Evolutionary conservation across 805 yeast genomes (phyloP).

Genomic region (Ogataea minuta): DNA sequence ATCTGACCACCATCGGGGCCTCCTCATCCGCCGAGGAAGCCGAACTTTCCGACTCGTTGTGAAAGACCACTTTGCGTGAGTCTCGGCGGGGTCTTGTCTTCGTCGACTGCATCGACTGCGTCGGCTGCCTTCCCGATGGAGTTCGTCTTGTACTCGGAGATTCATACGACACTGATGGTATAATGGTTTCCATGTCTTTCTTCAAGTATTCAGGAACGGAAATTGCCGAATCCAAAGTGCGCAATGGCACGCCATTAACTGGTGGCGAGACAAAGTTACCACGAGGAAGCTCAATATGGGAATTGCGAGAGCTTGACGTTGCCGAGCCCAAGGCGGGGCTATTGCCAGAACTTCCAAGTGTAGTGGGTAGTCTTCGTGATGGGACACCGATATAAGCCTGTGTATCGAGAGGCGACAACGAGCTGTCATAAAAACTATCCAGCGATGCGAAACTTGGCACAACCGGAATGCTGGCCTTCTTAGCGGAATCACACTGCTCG

Average conservation of each 20-base stretch:
- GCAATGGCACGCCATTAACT: constrained; percentile 11
- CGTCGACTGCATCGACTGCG: too few species aligned
- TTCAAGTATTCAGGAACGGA: constrained; percentile 27
- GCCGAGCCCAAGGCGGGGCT: constrained; percentile 7
- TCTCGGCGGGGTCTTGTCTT: constrained; percentile 12
- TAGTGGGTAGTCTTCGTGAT: constrained; percentile 12
- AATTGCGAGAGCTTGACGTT: constrained; percentile 5
- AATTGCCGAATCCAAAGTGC: constrained; percentile 23
- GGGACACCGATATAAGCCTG: constrained; percentile 9
- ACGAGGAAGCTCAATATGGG: constrained; percentile 1
- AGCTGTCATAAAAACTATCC: constrained; percentile 56
- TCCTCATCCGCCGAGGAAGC: constrained; percentile 2
- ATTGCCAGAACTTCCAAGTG: constrained; percentile 5
- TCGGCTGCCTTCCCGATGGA: not conserved
- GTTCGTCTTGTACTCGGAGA: constrained; percentile 6
- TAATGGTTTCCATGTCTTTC: constrained; percentile 24
- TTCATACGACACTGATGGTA: constrained; percentile 20
- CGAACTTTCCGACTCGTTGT: constrained; percentile 16
- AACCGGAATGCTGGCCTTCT: constrained; percentile 43
- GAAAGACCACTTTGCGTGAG: constrained; percentile 17
- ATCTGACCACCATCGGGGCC: not conserved
- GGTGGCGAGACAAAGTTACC: not conserved
- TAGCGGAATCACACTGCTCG: constrained; percentile 7
- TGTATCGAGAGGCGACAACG: constrained; percentile 10
- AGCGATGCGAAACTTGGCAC: constrained; percentile 77